Evolutionary conservation across 2,329 filamentous ascomycete genomes (phyloP), one percentile per base, ranked within the genome.

Genomic region (Penicillium sp.): DNA sequence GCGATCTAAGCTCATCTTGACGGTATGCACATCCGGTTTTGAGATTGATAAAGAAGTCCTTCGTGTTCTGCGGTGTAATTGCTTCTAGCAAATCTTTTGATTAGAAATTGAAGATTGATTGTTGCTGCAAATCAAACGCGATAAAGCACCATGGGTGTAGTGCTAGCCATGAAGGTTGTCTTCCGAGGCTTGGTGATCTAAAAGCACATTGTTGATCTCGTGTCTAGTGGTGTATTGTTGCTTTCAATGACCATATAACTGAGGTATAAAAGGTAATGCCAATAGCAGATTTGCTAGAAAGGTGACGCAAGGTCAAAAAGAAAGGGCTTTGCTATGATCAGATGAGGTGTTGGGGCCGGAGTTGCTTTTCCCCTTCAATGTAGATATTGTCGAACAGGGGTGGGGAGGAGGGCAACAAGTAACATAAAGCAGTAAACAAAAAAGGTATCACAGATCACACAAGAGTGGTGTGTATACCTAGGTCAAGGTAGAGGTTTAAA

Each of bases 1-100:
- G 42, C 68, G 70, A 63, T 74, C 63, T 53, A 73, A 60, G 57
- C 70, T 73, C 72, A 74, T 74, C 51, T 61, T 67, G 61, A 48
- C 28, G 25, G 43, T 47, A 56, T 57, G 49, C 49, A 40, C 53
- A 53, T 60, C 36, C 43, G 40, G 42, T 26, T 37, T 7, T 16
- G 26, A 17, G 14, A 10, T 38, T 40, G 33, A 33, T 26, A 43
- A 47, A 50, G 14, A 22, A 41, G 17, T 36, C 44, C 31, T 37
- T 26, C 14, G 36, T 19, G 12, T 12, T 35, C 17, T 41, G 37
- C n/a, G 19, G 25, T 41, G 26, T 22, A 28, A 35, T 52, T 19
- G 17, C 56, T 17, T 50, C 47, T 33, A 17, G 16, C 25, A 41
- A 45, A 25, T 37, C 33, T 45, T 30, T 35, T 6, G 25, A 26